A percentile compares a stretch with the other conserved stretches of the same genome.
Evolutionary conservation across 225 moss, liverwort and hornwort species (phyloP).

Genomic region (Sphagnum contortum): DNA sequence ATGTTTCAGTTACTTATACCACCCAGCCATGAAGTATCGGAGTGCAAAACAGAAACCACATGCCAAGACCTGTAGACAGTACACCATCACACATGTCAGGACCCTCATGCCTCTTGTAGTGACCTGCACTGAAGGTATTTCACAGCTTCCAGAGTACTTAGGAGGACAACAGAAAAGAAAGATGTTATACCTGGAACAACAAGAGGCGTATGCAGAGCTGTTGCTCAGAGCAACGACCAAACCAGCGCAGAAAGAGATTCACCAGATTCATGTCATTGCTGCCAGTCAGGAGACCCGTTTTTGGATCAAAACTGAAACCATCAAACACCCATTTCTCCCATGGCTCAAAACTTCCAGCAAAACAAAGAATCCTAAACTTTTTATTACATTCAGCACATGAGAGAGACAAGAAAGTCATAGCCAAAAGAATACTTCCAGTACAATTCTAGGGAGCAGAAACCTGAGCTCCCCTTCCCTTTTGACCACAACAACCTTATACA

Average conservation of each 20-base stretch:
- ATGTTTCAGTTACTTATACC: constrained; percentile 64
- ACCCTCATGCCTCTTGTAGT: background rate
- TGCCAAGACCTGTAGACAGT: constrained; percentile 42
- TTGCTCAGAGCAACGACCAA: constrained; percentile 88
- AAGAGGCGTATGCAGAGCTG: constrained; percentile 74
- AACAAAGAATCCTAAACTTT: no score
- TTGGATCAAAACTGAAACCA: constrained; percentile 65
- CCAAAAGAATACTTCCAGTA: no score
- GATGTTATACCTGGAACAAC: constrained; percentile 58
- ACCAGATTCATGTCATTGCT: constrained; percentile 93
- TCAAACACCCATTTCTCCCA: constrained; percentile 1
- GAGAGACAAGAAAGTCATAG: no score
- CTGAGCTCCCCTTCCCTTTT: no score
- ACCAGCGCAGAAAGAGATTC: constrained; percentile 78
- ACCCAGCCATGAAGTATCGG: constrained; percentile 75
- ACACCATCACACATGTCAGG: background rate
- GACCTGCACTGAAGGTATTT: constrained; percentile 2
- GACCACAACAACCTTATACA: no score
- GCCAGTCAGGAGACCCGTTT: constrained; percentile 71
- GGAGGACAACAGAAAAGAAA: background rate
- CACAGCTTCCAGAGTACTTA: background rate
- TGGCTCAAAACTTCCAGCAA: no score
- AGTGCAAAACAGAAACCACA: constrained; percentile 83
- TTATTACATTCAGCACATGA: no score
- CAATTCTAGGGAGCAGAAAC: no score